Evolutionary conservation across 148 eudicot genomes (phyloP), one percentile per base, ranked within the genome.

Genomic region (Arbutus unedo): DNA sequence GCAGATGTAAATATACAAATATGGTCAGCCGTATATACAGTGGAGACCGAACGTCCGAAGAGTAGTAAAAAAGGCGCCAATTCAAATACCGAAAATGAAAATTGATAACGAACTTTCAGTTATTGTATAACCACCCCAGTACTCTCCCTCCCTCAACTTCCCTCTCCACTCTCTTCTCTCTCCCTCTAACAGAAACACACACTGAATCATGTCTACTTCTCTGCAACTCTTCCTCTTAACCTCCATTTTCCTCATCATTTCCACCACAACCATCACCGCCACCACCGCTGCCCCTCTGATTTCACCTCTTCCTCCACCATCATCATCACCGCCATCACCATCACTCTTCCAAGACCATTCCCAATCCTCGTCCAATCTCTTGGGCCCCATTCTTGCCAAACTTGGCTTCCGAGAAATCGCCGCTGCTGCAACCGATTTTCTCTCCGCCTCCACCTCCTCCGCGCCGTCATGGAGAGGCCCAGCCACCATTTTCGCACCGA

Each of bases 401-500:
- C 78, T 81, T 57, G 83, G 78, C 57, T 81, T 81, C 45, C 50
- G 60, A 7, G n/a, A 44, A 47, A 23, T 81, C 25, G 71, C 83
- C 72, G 41, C 72, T n/a, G 49, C 73, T 1, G 59, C 84, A 53
- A 6, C 18, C 8, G 44, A 0, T 45, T 9, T n/a, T 76, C 51
- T 76, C 60, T 0, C 41, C 80, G 8, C 23, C 23, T 8, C 64
- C 57, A 4, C 43, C 19, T 2, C 54, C 49, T 5, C 15, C 19
- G 4, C 25, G 16, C 41, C 72, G 21, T n/a, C 56, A 1, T 82
- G 51, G 74, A 19, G 7, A 18, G 81, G 81, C 19, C 93, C 92
- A 2, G 43, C 84, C 72, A 91, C 93, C 21, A 79, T 91, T 8
- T 91, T 91, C 55, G 93, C 92, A 9, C 90, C 91, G 2, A 80